Base-by-base conservation (phyloP, 495 filamentous ascomycete genomes). In the Mytilinidion resinicola region DNA sequence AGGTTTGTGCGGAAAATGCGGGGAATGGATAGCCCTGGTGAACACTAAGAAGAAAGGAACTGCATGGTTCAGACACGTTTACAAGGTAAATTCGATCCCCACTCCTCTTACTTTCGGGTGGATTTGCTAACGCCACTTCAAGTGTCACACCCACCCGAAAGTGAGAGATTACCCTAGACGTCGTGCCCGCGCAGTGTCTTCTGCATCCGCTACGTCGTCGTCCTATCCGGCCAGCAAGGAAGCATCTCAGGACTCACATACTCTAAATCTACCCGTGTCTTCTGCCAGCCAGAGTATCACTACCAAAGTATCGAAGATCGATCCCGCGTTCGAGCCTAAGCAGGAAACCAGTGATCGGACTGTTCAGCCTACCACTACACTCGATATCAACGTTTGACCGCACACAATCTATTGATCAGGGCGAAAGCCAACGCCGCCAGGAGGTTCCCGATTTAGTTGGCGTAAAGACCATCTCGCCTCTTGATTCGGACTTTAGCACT, bases 41-140 rank as follows among this genome's bases (percentile, higher is more conserved):
- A 89, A 84, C 70, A 89, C 84, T 65, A 91, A 90, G 77, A 90
- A 89, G 77, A 90, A 90, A 74, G 87, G 87, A 3, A 90, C 87
- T 5, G 88, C 87, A 4, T 91, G 87, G 87, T 91, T 91, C 63
- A 76, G 87, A 60, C 87, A 91, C 68, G 87, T 87, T 42, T 89
- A 90, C 69, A 90, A 90, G 82, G 86, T 89, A 65, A 70, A 76
- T 42, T 25, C 6, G n/a, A 1, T 9, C 10, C 43, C 33, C 17
- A 15, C 37, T 11, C 10, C 43, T 37, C 17, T 20, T 34, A 25
- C 14, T 21, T 47, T 38, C 17, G 2, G 25, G 25, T 57, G 21
- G 25, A 51, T 51, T 43, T 62, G 50, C 76, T 54, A 44, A 74
- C 51, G 53, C 62, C 46, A 58, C 68, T 55, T 63, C 51, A 47